Percentiles rank a stretch among this genome's conserved stretches.
These are phyloP conservation scores for Psilocybe subaeruginosa DNA, from an alignment of 768 basidiomycete species.

Conservation along the genomic window DNA sequence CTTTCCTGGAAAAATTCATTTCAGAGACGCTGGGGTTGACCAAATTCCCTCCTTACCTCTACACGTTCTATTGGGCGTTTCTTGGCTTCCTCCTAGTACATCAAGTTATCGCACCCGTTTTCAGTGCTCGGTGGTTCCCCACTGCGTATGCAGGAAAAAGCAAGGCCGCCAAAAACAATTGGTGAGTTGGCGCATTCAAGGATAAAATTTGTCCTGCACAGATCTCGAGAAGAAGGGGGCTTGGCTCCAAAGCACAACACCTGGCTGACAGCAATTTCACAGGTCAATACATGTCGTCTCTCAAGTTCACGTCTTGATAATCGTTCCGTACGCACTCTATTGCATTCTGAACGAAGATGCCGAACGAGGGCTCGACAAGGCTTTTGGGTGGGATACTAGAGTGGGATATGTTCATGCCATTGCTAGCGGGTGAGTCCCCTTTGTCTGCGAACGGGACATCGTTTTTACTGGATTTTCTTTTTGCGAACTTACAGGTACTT, in stretches of 20 bases:
- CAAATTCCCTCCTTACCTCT: constrained; percentile 57
- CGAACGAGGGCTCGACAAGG: constrained; percentile 58
- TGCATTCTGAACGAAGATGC: constrained; percentile 45
- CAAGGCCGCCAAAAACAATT: constrained; percentile 56
- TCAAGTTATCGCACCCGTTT: constrained; percentile 55
- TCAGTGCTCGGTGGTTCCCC: constrained; percentile 51
- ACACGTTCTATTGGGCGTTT: constrained; percentile 56
- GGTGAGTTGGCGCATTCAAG: constrained; percentile 40
- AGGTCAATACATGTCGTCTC: constrained; percentile 78
- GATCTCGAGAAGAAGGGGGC: neutral
- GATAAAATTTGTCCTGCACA: neutral
- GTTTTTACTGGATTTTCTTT: neutral
- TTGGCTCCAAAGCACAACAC: neutral
- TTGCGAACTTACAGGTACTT: constrained; percentile 57
- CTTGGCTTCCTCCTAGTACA: constrained; percentile 62
- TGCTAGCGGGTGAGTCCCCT: constrained; percentile 61
- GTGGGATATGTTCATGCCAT: constrained; percentile 67
- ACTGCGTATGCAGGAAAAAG: constrained; percentile 50
- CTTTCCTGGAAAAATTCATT: constrained; percentile 29
- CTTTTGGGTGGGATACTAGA: constrained; percentile 73
- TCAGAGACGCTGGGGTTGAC: constrained; percentile 48
- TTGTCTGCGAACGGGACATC: neutral
- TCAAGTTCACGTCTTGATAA: constrained; percentile 68
- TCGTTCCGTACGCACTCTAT: constrained; percentile 65
- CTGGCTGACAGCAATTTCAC: constrained; percentile 4